These are phyloP conservation scores for Monosporascus sp. DNA, from an alignment of 2,329 filamentous ascomycete species.

Conservation along the genomic window DNA sequence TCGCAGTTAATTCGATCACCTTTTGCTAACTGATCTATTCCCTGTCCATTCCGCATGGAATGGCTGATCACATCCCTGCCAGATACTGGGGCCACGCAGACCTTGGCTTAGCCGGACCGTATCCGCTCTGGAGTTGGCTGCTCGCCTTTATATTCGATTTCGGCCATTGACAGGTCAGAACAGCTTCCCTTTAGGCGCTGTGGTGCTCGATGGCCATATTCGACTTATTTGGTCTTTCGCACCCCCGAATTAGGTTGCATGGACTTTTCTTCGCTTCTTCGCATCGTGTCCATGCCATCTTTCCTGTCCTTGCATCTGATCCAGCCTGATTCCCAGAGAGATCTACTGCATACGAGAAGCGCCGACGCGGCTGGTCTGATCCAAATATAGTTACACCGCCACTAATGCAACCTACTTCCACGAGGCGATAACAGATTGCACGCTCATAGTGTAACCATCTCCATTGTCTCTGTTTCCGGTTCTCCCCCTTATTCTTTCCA, in stretches of 20 bases:
- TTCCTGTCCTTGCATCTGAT: conserved; percentile 20
- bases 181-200: conserved; percentile 38
- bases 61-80: conserved; percentile 32
- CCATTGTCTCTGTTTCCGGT: conserved; percentile 2
- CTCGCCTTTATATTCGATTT: conserved; percentile 35
- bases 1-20: conserved; percentile 26
- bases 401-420: conserved; percentile 24
- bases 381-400: conserved; percentile 26
- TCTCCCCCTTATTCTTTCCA: conserved; percentile 4
- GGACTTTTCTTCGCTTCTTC: conserved; percentile 24
- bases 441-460: conserved; percentile 3
- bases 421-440: conserved; percentile 22
- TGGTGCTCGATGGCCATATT: conserved; percentile 30
- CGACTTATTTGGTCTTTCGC: conserved; percentile 33
- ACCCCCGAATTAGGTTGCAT: conserved; percentile 23
- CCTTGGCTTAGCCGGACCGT: conserved; percentile 38
- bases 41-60: conserved; percentile 32
- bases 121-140: conserved; percentile 40
- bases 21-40: conserved; percentile 26
- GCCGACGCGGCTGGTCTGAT: conserved; percentile 22
- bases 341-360: conserved; percentile 26
- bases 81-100: conserved; percentile 29
- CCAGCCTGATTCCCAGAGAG: conserved; percentile 19
- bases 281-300: conserved; percentile 22
- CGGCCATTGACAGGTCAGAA: conserved; percentile 39